These are phyloP conservation scores for Apiospora aurea DNA, from an alignment of 2,329 filamentous ascomycete genomes.

Conservation along the genomic window DNA sequence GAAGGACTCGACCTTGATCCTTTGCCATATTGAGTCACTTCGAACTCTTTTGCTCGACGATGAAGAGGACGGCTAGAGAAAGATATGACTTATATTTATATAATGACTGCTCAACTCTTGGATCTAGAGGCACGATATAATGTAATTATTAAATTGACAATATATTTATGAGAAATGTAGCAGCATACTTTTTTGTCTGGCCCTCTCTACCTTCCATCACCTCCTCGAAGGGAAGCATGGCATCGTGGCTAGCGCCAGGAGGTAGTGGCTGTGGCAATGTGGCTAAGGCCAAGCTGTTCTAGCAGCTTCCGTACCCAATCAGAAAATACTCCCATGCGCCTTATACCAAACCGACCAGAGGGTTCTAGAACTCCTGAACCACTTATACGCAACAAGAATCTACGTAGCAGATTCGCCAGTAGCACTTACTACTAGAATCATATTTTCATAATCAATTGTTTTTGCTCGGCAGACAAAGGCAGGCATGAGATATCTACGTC, in stretches of 20 bases:
- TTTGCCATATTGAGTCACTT: constrained; percentile 54
- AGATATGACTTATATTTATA: not conserved
- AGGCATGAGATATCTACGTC: constrained; percentile 11
- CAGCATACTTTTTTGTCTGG: not conserved
- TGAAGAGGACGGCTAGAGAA: not conserved
- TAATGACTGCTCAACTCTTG: not conserved
- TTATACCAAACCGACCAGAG: constrained; percentile 10
- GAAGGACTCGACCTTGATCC: constrained; percentile 64
- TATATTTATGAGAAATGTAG: not conserved
- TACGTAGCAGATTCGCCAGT: not conserved
- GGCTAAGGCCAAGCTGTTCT: not conserved
- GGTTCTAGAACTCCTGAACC: not conserved
- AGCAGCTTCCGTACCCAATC: constrained; percentile 7
- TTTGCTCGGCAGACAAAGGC: not conserved
- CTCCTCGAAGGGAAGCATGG: not conserved
- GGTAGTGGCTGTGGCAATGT: not conserved
- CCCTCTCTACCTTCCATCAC: not conserved
- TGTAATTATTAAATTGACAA: not conserved
- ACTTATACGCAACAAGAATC: not conserved
- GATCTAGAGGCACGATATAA: not conserved
- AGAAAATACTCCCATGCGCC: constrained; percentile 5
- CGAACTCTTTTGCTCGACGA: not conserved
- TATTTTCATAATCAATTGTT: not conserved
- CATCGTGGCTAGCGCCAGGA: not conserved
- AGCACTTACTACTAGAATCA: not conserved